Evolutionary conservation across 306 rosid species (phyloP).

Genomic region (Elaeagnus macrophylla): DNA sequence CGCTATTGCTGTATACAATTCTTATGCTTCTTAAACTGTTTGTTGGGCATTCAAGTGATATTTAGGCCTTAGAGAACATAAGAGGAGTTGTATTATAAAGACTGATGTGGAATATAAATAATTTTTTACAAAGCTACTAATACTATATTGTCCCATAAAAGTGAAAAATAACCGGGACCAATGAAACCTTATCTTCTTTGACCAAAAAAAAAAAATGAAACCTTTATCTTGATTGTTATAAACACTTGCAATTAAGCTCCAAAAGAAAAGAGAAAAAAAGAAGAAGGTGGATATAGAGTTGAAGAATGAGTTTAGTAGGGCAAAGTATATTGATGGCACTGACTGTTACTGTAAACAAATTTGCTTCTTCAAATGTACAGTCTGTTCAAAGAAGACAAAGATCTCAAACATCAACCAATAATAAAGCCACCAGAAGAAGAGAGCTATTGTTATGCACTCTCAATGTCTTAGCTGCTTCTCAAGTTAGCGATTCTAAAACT

Average conservation of each 20-base stretch:
- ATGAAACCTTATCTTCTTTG: constrained; percentile 4
- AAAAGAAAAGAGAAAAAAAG: constrained; percentile 4
- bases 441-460: constrained; percentile 48
- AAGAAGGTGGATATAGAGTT: constrained; percentile 27
- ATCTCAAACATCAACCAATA: constrained; percentile 9
- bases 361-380: constrained; percentile 65
- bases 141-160: no score
- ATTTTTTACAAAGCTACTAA: no score
- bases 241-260: constrained; percentile 17
- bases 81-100: no score
- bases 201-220: no score
- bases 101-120: no score
- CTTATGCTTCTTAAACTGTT: no score
- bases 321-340: constrained; percentile 79
- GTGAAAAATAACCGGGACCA: constrained; percentile 4
- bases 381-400: constrained; percentile 43
- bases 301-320: constrained; percentile 58
- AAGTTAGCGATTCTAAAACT: constrained; percentile 50
- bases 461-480: constrained; percentile 37
- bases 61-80: no score
- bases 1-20: no score
- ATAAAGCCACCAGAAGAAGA: constrained; percentile 40
- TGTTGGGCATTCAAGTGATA: no score
- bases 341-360: constrained; percentile 66
- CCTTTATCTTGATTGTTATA: constrained; percentile 28